Conservation (phyloP, 2,329 filamentous ascomycete species). For the Dactylellina haptotyla region DNA sequence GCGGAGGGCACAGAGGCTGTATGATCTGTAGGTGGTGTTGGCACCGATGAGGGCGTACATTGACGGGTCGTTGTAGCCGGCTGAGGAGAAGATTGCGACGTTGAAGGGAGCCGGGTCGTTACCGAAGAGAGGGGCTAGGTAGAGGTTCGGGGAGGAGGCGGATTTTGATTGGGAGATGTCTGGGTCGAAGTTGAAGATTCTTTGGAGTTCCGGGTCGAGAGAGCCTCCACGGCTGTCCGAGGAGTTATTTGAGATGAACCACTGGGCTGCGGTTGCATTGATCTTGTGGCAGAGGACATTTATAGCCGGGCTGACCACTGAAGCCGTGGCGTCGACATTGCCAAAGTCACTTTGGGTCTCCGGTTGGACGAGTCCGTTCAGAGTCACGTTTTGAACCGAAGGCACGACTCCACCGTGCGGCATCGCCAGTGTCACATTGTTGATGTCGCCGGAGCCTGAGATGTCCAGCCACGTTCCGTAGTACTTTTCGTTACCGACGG, state of each 20-base stretch:
- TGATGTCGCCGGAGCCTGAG: conserved; percentile 65
- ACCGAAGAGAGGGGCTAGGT: conserved; percentile 63
- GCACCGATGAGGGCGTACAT: conserved; percentile 74
- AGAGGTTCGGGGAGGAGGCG: conserved; percentile 75
- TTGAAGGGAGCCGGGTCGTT: conserved; percentile 70
- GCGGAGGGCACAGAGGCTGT: conserved; percentile 74
- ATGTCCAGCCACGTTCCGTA: conserved; percentile 62
- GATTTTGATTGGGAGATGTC: conserved; percentile 65
- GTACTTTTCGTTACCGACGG: conserved; percentile 65
- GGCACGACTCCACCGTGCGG: conserved; percentile 76
- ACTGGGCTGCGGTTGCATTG: conserved; percentile 57
- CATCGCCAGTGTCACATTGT: conserved; percentile 81
- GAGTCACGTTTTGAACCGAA: conserved; percentile 69
- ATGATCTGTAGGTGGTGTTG: conserved; percentile 63
- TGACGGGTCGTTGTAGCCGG: conserved; percentile 64
- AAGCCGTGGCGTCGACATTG: conserved; percentile 74
- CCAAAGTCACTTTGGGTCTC: conserved; percentile 72
- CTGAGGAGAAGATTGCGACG: conserved; percentile 70
- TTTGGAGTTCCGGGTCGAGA: conserved; percentile 56
- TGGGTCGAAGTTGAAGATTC: conserved; percentile 61
- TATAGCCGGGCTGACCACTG: conserved; percentile 75
- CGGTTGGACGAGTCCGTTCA: conserved; percentile 77
- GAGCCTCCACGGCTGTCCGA: conserved; percentile 57
- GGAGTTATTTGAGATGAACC: conserved; percentile 55
- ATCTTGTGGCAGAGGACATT: conserved; percentile 80